phyloP scores from a whole-genome alignment of 805 yeast genomes.

The Wickerhamomyces xylosicus region DNA sequence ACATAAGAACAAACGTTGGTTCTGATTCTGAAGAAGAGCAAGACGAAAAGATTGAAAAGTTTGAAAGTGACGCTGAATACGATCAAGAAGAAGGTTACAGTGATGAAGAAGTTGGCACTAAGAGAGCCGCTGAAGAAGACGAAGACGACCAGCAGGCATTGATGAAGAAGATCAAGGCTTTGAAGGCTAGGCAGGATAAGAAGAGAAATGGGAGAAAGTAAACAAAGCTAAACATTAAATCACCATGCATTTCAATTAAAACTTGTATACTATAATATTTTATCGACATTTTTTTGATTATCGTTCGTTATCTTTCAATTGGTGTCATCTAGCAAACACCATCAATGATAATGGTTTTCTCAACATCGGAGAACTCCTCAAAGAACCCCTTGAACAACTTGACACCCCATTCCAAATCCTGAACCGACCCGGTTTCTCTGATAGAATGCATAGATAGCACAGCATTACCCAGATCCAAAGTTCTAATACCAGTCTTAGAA shows the following conservation, averaged over 20 bases:
- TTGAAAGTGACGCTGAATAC: slow-evolving; percentile 12
- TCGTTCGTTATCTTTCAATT: background rate
- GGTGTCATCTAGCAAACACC: slow-evolving; percentile 7
- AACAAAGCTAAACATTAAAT: too few relatives aligned
- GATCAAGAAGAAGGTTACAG: slow-evolving; percentile 25
- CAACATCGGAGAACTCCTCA: slow-evolving; percentile 31
- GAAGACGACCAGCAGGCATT: slow-evolving; percentile 17
- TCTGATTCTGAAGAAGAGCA: slow-evolving; percentile 21
- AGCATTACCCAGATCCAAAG: slow-evolving; percentile 86
- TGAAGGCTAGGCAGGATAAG: slow-evolving; percentile 15
- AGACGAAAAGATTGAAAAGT: slow-evolving; percentile 6
- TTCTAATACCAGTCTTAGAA: slow-evolving; percentile 76
- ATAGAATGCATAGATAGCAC: slow-evolving; percentile 90
- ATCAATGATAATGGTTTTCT: slow-evolving; percentile 32
- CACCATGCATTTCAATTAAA: background rate
- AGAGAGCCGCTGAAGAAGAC: slow-evolving; percentile 10
- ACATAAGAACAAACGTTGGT: slow-evolving; percentile 18
- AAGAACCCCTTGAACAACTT: slow-evolving; percentile 56
- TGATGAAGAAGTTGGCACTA: slow-evolving; percentile 21
- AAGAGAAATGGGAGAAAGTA: slow-evolving; percentile 4
- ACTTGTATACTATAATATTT: background rate
- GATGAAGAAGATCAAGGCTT: slow-evolving; percentile 13
- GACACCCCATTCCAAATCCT: slow-evolving; percentile 57
- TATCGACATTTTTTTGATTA: background rate
- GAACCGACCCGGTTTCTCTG: slow-evolving; percentile 82